Evolutionary conservation across 345 rosid genomes (phyloP).

Genomic region (Corymbia maculata): DNA sequence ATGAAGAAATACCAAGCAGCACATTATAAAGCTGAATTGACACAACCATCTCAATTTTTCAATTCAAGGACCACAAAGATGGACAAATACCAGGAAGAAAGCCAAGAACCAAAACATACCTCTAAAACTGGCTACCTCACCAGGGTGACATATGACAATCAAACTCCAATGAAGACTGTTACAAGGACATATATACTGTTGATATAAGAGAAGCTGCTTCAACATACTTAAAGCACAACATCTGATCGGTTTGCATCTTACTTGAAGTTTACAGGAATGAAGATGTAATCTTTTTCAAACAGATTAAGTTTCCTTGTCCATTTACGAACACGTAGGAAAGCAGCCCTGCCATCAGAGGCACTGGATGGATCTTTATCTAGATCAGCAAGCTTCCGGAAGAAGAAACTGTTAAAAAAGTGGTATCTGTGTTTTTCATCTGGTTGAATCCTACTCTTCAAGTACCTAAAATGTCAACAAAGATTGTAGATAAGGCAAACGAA

Average conservation of each 20-base stretch:
- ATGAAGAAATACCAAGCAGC: not conserved
- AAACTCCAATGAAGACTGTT: slow-evolving; percentile 98
- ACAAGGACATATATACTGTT: slow-evolving; percentile 9
- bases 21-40: not conserved
- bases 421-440: slow-evolving; percentile 53
- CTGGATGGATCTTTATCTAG: slow-evolving; percentile 95
- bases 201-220: not conserved
- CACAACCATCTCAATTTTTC: not conserved
- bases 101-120: slow-evolving; percentile 28
- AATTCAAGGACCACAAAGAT: not conserved
- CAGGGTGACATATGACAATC: slow-evolving; percentile 88
- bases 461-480: slow-evolving; percentile 33
- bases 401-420: slow-evolving; percentile 96
- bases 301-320: slow-evolving; percentile 96
- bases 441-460: slow-evolving; percentile 70
- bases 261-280: slow-evolving; percentile 94
- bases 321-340: slow-evolving; percentile 87
- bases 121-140: slow-evolving; percentile 55
- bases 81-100: not conserved
- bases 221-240: not conserved
- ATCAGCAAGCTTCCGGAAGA: slow-evolving; percentile 99
- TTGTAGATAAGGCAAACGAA: not conserved
- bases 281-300: slow-evolving; percentile 87
- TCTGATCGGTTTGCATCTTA: slow-evolving; percentile 17
- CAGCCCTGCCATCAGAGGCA: slow-evolving; percentile 92